Percentiles rank a stretch among this genome's conserved stretches.
phyloP scores from a whole-genome alignment of 2,329 filamentous ascomycete species.

The Dothiorella sarmentorum region DNA sequence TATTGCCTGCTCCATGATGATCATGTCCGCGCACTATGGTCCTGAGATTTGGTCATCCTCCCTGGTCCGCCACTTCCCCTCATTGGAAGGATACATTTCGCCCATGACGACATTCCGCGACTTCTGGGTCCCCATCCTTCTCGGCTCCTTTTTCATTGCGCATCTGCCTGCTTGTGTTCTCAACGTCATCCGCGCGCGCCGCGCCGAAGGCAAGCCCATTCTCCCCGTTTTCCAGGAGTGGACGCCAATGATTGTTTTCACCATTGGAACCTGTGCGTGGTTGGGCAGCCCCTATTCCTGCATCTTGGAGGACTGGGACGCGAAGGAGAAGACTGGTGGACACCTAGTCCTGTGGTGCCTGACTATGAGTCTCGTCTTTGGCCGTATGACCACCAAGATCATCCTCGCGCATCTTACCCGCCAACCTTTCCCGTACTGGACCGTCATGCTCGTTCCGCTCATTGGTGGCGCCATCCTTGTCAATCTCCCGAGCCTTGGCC shows the following conservation, averaged over 20 bases:
- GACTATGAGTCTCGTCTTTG: slow-evolving; percentile 95
- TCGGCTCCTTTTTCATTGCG: slow-evolving; percentile 45
- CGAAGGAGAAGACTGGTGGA: slow-evolving; percentile 47
- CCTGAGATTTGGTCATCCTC: slow-evolving; percentile 81
- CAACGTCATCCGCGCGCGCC: slow-evolving; percentile 78
- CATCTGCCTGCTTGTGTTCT: slow-evolving; percentile 88
- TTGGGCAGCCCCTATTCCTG: slow-evolving; percentile 84
- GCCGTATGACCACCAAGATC: slow-evolving; percentile 97
- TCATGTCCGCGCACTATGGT: slow-evolving; percentile 80
- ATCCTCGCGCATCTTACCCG: slow-evolving; percentile 91
- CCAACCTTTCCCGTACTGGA: slow-evolving; percentile 97
- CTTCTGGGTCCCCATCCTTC: slow-evolving; percentile 69
- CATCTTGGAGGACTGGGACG: slow-evolving; percentile 59
- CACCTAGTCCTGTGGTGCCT: slow-evolving; percentile 88
- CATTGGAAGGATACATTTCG: slow-evolving; percentile 54
- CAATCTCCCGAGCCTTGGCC: slow-evolving; percentile 75
- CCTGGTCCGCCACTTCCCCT: slow-evolving; percentile 55
- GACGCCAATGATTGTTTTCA: slow-evolving; percentile 85
- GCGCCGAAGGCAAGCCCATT: slow-evolving; percentile 67
- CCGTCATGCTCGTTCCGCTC: slow-evolving; percentile 81
- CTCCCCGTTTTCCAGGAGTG: slow-evolving; percentile 87
- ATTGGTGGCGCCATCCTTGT: slow-evolving; percentile 78
- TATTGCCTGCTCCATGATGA: slow-evolving; percentile 82
- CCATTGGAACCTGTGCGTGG: slow-evolving; percentile 73
- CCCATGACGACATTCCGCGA: slow-evolving; percentile 76